Base-by-base conservation (phyloP, 352 stramenopile species). In the Poterioochromonas sp. region DNA sequence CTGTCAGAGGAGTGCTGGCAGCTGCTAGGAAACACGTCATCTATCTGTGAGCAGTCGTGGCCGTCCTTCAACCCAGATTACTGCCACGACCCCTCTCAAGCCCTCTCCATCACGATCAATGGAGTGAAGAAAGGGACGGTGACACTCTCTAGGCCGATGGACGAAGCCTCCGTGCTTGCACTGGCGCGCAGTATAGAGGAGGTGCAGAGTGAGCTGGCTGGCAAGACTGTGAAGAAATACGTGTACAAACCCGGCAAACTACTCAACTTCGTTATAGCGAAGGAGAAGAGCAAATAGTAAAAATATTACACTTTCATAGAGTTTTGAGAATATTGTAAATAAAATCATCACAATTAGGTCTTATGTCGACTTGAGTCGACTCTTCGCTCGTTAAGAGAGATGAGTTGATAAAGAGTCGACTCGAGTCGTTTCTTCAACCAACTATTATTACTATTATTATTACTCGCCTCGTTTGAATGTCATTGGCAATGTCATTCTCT, bases 231-330 rank as follows among this genome's bases (percentile, higher is more conserved):
- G 39, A 91, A 90, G 79, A 93, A 93, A 77, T 81, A 92, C 22
- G 92, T 93, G 74, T 93, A 87, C 83, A 85, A 90, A 35, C 87
- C 84, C 37, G 88, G 88, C 53, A 84, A 86, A 76, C 92, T 93
- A 81, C 79, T 93, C 29, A 93, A 92, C 80, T 88, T 93, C 74
- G 85, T 93, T 80, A 87, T 85, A n/a, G n/a, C n/a, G n/a, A n/a
- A n/a, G n/a, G n/a, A n/a, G n/a, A n/a, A n/a, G n/a, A n/a, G n/a
- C n/a, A n/a, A n/a, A n/a, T n/a, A n/a, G n/a, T n/a, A n/a, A n/a
- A n/a, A n/a, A n/a, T n/a, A n/a, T n/a, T n/a, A n/a, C n/a, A n/a
- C n/a, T n/a, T n/a, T n/a, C n/a, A n/a, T n/a, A n/a, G n/a, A n/a
- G n/a, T n/a, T n/a, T n/a, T n/a, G n/a, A n/a, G n/a, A n/a, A n/a